Conservation (phyloP, 2,329 filamentous ascomycete species). For the Cladophialophora bantiana region DNA sequence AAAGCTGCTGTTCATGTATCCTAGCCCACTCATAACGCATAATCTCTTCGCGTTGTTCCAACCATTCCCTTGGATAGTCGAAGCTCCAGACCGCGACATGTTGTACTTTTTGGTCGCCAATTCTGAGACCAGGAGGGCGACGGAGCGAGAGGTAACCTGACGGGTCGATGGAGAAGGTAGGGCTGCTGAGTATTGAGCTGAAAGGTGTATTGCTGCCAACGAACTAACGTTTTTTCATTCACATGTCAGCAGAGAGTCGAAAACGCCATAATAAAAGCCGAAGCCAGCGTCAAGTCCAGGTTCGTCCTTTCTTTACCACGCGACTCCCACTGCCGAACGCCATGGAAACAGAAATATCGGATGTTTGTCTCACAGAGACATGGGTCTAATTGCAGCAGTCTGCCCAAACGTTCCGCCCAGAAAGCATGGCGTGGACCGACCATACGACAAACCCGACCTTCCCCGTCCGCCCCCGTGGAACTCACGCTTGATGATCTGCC, state of each 20-base stretch:
- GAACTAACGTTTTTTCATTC: background rate
- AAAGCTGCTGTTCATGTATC: background rate
- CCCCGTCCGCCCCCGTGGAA: slow-evolving; percentile 25
- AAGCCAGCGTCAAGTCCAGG: background rate
- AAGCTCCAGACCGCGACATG: background rate
- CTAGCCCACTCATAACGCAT: background rate
- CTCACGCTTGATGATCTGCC: slow-evolving; percentile 28
- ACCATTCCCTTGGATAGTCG: background rate
- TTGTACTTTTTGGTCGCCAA: background rate
- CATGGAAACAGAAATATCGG: slow-evolving; percentile 15
- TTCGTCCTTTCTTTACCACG: slow-evolving; percentile 16
- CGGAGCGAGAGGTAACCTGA: background rate
- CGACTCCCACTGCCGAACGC: slow-evolving; percentile 23
- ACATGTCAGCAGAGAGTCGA: background rate
- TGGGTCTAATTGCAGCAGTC: slow-evolving; percentile 21
- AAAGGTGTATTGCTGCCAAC: background rate
- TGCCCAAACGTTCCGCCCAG: slow-evolving; percentile 23
- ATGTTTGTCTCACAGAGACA: slow-evolving; percentile 24
- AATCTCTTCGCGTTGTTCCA: background rate
- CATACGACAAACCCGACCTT: slow-evolving; percentile 27
- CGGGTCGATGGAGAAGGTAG: background rate
- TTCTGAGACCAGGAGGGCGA: background rate
- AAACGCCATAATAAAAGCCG: background rate
- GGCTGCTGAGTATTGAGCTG: background rate
- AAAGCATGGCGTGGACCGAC: slow-evolving; percentile 26